These are phyloP conservation scores for Cyclotella atomus DNA, from an alignment of 108 stramenopile genomes.

Conservation along the genomic window DNA sequence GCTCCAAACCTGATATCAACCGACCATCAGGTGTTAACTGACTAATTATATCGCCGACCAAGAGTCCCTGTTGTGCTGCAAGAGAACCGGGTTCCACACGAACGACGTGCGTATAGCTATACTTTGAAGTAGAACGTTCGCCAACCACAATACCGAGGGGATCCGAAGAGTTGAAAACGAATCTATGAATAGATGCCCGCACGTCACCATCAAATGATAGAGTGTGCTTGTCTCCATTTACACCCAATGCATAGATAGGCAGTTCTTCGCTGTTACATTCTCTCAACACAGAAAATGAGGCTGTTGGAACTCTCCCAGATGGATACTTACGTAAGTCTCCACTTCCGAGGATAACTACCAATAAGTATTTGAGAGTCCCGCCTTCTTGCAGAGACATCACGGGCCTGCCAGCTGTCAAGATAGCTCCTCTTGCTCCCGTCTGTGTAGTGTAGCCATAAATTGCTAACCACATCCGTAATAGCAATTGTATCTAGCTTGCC, in stretches of 20 bases:
- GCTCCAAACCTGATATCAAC: not conserved
- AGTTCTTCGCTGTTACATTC: not conserved
- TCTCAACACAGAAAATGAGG: not conserved
- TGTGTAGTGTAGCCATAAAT: no score
- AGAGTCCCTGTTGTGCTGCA: not conserved
- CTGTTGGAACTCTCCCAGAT: not conserved
- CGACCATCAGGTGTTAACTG: not conserved
- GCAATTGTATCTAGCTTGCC: not conserved
- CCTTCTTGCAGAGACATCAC: not conserved
- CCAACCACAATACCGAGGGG: not conserved
- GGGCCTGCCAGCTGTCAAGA: not conserved
- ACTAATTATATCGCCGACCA: not conserved
- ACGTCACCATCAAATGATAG: not conserved
- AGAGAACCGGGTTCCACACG: not conserved
- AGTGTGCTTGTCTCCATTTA: not conserved
- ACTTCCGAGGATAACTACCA: not conserved
- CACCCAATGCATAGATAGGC: not conserved
- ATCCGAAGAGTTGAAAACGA: not conserved
- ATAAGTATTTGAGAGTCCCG: not conserved
- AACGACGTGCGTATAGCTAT: not conserved
- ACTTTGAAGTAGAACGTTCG: not conserved
- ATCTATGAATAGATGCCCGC: conserved; percentile 3
- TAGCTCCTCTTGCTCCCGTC: no score
- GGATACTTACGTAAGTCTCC: not conserved
- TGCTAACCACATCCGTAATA: conserved; percentile 8